Evolutionary conservation across 495 filamentous ascomycete species (phyloP).

Genomic region (Talaromyces wortmannii): DNA sequence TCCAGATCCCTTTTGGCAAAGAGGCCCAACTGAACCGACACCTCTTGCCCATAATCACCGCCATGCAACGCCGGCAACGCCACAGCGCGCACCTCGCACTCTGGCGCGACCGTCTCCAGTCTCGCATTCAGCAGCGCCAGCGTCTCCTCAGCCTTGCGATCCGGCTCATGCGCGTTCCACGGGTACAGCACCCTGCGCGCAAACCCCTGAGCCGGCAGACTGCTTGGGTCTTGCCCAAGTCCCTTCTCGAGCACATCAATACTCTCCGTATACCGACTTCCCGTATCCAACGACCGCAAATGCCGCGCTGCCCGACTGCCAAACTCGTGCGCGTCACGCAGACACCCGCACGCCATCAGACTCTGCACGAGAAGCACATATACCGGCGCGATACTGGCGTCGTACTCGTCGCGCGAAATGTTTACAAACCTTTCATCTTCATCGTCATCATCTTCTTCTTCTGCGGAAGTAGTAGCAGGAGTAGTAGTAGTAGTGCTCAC

Average conservation of each 20-base stretch:
- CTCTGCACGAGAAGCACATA: conserved; percentile 44
- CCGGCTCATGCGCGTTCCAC: conserved; percentile 86
- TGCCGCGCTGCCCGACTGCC: conserved; percentile 34
- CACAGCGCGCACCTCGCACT: conserved; percentile 62
- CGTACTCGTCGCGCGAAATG: conserved; percentile 32
- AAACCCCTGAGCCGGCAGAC: conserved; percentile 61
- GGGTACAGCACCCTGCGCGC: conserved; percentile 87
- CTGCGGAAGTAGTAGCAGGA: conserved; percentile 7
- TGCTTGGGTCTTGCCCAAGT: no score
- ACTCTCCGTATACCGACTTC: background rate
- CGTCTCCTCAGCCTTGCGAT: conserved; percentile 66
- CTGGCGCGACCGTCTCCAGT: conserved; percentile 58
- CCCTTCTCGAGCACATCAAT: background rate
- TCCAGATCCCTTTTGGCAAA: conserved; percentile 79
- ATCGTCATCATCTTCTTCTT: conserved; percentile 23
- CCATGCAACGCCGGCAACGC: conserved; percentile 62
- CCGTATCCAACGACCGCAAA: conserved; percentile 3
- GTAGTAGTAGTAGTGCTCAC: background rate
- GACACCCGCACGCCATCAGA: conserved; percentile 60
- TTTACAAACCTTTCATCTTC: conserved; percentile 30
- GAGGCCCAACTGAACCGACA: conserved; percentile 70
- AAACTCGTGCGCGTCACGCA: conserved; percentile 63
- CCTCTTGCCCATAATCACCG: conserved; percentile 27
- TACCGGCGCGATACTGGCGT: conserved; percentile 27
- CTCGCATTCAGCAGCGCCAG: conserved; percentile 60